A percentile compares a stretch with the other conserved stretches of the same genome.
Conservation (phyloP, 495 filamentous ascomycete genomes). For the Filosporella fistucella region DNA sequence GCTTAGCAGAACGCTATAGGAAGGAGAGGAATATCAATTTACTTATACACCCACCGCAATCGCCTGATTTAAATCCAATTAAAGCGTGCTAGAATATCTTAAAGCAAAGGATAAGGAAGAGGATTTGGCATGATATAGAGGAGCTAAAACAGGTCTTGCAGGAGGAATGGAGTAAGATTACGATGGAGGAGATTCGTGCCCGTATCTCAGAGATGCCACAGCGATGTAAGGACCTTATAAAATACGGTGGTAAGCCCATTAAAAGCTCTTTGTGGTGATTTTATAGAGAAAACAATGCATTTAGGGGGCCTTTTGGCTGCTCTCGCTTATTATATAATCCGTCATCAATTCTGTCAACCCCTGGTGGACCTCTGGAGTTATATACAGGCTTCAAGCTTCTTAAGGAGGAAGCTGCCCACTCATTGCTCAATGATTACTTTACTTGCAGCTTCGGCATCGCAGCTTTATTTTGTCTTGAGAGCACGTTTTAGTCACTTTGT, state of each 20-base stretch:
- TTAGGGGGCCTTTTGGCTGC: too few species aligned
- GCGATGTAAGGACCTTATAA: not conserved
- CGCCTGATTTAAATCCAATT: conserved; percentile 10
- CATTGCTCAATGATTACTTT: too few species aligned
- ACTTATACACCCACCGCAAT: conserved; percentile 7
- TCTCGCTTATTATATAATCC: too few species aligned
- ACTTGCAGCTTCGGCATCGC: too few species aligned
- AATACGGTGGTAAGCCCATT: conserved; percentile 8
- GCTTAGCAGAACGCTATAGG: too few species aligned
- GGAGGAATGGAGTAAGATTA: conserved; percentile 7
- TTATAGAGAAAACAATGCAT: too few species aligned
- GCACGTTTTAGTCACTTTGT: too few species aligned
- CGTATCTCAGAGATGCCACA: conserved; percentile 4
- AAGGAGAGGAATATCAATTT: not conserved
- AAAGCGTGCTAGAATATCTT: conserved; percentile 1
- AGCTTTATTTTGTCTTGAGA: too few species aligned
- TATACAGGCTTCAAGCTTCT: too few species aligned
- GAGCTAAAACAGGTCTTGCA: conserved; percentile 7
- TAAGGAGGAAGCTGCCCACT: too few species aligned
- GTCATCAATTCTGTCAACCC: too few species aligned
- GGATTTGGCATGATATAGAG: not conserved
- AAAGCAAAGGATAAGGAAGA: conserved; percentile 2
- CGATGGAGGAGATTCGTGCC: conserved; percentile 2
- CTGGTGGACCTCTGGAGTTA: too few species aligned
- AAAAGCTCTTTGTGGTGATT: conserved; percentile 9